Evolutionary conservation across 179 eudicot species (phyloP), one percentile per base, ranked within the genome.

Genomic region (Silene noctiflora): DNA sequence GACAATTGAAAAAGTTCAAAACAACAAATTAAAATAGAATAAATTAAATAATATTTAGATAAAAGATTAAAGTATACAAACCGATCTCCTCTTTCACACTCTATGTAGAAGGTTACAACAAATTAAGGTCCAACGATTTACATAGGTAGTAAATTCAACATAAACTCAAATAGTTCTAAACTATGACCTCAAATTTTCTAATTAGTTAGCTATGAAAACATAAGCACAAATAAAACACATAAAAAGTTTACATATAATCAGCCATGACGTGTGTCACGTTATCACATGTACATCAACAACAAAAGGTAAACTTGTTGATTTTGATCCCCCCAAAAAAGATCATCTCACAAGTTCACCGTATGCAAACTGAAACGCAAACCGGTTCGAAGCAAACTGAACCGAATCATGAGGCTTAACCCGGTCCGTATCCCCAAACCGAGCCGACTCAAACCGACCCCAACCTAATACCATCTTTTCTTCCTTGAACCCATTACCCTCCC

Each of bases 381-480:
- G 83, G 73, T 81, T 79, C 1, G 83, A 79, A 24, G 82, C 87
- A 84, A 90, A 93, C 67, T 71, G 79, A 9, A 86, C 88, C 74
- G 95, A 86, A 79, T 93, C 89, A 59, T 56, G 79, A 35, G 53
- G 27, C 71, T 77, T 77, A 48, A 85, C 61, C 46, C 86, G 84
- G 1, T 80, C 87, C 0, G 12, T 3, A 16, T 71, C 62, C 2
- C 78, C 88, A 7, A 89, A 91, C 85, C 97, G 90, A 81, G 90
- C 94, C 10, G 93, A 93, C 91, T 90, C 94, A 42, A 84, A 84
- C 33, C 79, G 73, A n/a, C 86, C 85, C 78, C 77, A 69, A 25
- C 75, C 68, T 33, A 87, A 21, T 25, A 83, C 82, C 85, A 75
- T 90, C 83, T 84, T 79, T 53, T 78, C 88, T 22, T 77, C 86